Conservation (phyloP, 352 stramenopile species). For the Phytophthora pinifolia region DNA sequence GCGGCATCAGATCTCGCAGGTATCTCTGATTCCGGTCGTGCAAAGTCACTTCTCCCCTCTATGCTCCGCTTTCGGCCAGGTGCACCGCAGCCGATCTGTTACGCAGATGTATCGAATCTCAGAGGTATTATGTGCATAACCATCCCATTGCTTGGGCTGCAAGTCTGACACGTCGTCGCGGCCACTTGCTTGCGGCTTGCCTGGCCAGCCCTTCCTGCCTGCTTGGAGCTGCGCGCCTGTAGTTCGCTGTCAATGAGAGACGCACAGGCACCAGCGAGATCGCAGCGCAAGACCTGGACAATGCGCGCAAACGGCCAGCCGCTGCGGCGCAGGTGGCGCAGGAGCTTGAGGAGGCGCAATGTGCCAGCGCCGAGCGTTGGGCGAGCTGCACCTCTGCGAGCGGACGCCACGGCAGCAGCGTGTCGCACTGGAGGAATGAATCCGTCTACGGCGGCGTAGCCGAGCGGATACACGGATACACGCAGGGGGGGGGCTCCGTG, state of each 20-base stretch:
- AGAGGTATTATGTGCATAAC: constrained; percentile 2
- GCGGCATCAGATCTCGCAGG: constrained; percentile 21
- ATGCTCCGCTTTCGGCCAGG: background rate
- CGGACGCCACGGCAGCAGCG: constrained; percentile 9
- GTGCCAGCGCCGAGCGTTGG: background rate
- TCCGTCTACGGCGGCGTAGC: constrained; percentile 3
- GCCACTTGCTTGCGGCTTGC: background rate
- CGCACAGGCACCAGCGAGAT: too few species aligned
- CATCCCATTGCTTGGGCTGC: constrained; percentile 3
- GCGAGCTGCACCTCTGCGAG: constrained; percentile 14
- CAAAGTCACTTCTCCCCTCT: constrained; percentile 3
- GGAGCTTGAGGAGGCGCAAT: constrained; percentile 8
- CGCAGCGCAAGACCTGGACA: background rate
- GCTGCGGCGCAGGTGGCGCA: background rate
- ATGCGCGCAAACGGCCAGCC: background rate
- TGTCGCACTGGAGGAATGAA: constrained; percentile 33
- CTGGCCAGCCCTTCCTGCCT: too few species aligned
- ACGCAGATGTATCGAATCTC: constrained; percentile 6
- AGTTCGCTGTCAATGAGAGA: too few species aligned
- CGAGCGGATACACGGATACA: constrained; percentile 7
- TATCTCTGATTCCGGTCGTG: constrained; percentile 16
- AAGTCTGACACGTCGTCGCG: constrained; percentile 26
- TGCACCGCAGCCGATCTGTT: constrained; percentile 15
- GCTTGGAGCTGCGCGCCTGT: too few species aligned
- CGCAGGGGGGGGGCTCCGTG: constrained; percentile 2